Evolutionary conservation across 139 green algal genomes (phyloP), one percentile per base, ranked within the genome.

Genomic region (Coelastrella sp.): DNA sequence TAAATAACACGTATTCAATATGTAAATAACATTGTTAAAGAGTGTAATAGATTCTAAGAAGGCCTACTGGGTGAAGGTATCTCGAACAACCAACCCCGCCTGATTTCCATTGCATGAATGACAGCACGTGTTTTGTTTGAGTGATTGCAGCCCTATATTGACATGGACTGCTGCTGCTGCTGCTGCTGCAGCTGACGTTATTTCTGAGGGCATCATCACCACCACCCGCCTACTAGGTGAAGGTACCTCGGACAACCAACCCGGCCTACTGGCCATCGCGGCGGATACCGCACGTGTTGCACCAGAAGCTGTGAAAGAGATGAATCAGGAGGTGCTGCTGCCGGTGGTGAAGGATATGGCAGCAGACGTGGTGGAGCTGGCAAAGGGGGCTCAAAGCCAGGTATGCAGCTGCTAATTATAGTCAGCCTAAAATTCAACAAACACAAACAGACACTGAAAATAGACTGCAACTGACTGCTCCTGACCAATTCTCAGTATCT

Each of bases 371-470:
- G 23, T 68, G 23, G 23, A 54, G 0, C 68, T 88, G 83, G 83
- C 83, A 11, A 66, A 88, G 83, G 68, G 54, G 4, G 83, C 83
- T 73, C 19, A 80, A n/a, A 47, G 61, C 17, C 83, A 88, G 82
- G 82, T 87, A 11, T 8, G 77, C 47, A 13, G 56, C 10, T 73
- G 54, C 11, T 84, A 61, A 14, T 82, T 17, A 23, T 47, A 47
- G 32, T 47, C 32, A 47, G 32, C 32, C 32, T 47, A 47, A 47
- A 47, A 47, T 47, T 47, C 32, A 47, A 47, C 0, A 47, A 47
- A 47, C 32, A 47, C 32, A 47, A 47, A 47, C 32, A 47, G 32
- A 47, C 32, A 47, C 32, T 47, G 32, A 47, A 47, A 47, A 47
- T 47, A 47, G 32, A 60, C 47, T 59, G 22, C 16, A 3, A 22